A percentile compares a stretch with the other conserved stretches of the same genome.
These are phyloP conservation scores for Gaeumannomyces tritici DNA, from an alignment of 2,329 filamentous ascomycete genomes.

Conservation along the genomic window DNA sequence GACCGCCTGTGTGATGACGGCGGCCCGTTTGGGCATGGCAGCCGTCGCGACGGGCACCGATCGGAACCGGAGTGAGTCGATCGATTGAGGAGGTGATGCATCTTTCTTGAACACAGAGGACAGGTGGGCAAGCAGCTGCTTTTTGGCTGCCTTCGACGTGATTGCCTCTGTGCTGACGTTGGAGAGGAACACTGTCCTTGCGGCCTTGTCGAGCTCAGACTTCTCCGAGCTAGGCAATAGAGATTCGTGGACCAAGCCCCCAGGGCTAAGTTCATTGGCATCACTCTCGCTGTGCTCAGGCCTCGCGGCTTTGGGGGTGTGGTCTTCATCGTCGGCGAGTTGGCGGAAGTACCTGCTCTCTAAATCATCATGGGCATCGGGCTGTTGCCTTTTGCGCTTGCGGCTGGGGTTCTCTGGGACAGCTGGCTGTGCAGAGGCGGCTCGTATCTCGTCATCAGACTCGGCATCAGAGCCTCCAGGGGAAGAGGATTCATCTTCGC, in stretches of 20 bases:
- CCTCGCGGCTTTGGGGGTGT: conserved; percentile 30
- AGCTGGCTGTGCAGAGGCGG: conserved; percentile 23
- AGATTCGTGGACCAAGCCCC: conserved; percentile 44
- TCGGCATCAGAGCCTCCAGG: conserved; percentile 24
- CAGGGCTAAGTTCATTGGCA: conserved; percentile 21
- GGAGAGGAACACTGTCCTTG: conserved; percentile 82
- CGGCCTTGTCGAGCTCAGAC: conserved; percentile 71
- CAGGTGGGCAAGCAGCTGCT: conserved; percentile 66
- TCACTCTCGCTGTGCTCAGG: conserved; percentile 14
- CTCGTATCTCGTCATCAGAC: conserved; percentile 29
- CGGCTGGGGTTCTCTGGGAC: conserved; percentile 37
- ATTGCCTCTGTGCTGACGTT: conserved; percentile 83
- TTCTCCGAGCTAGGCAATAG: conserved; percentile 41
- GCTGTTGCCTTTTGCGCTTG: conserved; percentile 54
- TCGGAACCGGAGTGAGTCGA: conserved; percentile 89
- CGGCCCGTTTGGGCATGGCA: conserved; percentile 82
- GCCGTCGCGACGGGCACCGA: conserved; percentile 76
- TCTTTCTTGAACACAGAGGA: conserved; percentile 57
- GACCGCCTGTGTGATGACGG: conserved; percentile 81
- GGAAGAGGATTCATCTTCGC: conserved; percentile 28
- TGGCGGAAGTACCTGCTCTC: conserved; percentile 62
- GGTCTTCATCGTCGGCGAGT: conserved; percentile 46
- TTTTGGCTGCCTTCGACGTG: conserved; percentile 71
- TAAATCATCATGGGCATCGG: conserved; percentile 56
- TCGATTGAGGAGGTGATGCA: conserved; percentile 51